Base-by-base conservation (phyloP, 1,284 basidiomycete genomes). In the Ustilago crameri region DNA sequence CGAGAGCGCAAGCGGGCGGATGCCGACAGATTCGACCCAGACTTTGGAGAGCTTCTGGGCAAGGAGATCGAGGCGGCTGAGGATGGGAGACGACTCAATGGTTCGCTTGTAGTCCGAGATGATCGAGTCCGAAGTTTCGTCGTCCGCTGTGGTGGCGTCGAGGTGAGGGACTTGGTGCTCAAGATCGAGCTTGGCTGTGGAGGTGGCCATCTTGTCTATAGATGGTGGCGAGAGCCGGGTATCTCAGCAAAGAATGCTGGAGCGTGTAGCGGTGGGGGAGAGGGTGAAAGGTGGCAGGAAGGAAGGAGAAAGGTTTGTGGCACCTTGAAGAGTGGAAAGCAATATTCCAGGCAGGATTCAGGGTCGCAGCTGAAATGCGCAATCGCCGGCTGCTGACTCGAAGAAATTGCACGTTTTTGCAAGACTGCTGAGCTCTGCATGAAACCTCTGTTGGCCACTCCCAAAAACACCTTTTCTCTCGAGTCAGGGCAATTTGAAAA, bases 21-120 rank as follows among this genome's bases (percentile, higher is more conserved):
- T 78, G 27, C 72, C 63, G 40, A 73, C 51, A 23, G 58, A 60
- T 44, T 80, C 78, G 50, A 78, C 48, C 26, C 58, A 47, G 24
- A 55, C 35, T 3, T 44, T 44, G 34, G 34, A 46, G 15, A 79
- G 68, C n/a, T 49, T 51, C 10, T 37, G 40, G 1, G 66, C 37
- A 27, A 70, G 18, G 4, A 51, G 27, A 30, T 74, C 66, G 27
- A 76, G 51, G 1, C 35, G 53, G 1, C 65, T 56, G 3, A 60
- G 57, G 0, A 74, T 17, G 3, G 52, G 12, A 26, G 46, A 35
- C 37, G 45, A 37, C 23, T 50, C 20, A 48, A 68, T 62, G 51
- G 65, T 58, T 18, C 58, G 58, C 27, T 68, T 58, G 48, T 62
- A 62, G 4, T 62, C 65, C 24, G 46, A 47, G 34, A 68, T 26